Conservation (phyloP, 1,284 basidiomycete genomes). For the Cutaneotrichosporon cyanovorans region DNA sequence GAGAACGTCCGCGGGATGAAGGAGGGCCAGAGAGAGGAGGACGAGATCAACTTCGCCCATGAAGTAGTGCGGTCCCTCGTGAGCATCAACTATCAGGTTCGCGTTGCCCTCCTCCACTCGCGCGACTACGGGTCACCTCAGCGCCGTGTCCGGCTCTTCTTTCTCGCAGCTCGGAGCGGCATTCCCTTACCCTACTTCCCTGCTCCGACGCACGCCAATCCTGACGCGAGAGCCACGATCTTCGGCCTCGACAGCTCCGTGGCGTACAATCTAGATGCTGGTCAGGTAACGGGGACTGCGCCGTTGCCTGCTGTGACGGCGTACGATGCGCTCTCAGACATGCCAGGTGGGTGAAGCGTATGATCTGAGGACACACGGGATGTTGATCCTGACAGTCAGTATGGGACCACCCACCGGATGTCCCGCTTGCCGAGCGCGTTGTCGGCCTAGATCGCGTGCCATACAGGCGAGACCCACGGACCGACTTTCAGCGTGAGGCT, state of each 20-base stretch:
- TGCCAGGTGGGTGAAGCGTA: constrained; percentile 19
- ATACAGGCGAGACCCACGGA: constrained; percentile 10
- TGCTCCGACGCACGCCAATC: constrained; percentile 24
- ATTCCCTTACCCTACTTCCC: constrained; percentile 26
- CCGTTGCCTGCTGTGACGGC: constrained; percentile 21
- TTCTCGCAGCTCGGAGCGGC: constrained; percentile 22
- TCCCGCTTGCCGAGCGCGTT: too few species aligned
- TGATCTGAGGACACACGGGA: background rate
- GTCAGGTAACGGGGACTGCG: constrained; percentile 10
- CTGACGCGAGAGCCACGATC: constrained; percentile 5
- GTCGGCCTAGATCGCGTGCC: constrained; percentile 9
- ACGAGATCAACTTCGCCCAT: constrained; percentile 3
- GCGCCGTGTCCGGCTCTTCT: constrained; percentile 23
- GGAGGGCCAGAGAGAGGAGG: background rate
- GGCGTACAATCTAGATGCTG: background rate
- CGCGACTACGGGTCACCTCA: constrained; percentile 28
- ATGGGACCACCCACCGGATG: too few species aligned
- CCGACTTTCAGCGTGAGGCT: constrained; percentile 13
- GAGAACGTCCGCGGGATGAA: constrained; percentile 35
- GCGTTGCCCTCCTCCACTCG: constrained; percentile 22
- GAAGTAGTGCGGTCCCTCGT: constrained; percentile 16
- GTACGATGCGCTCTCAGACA: constrained; percentile 21
- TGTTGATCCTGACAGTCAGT: background rate
- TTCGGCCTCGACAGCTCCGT: constrained; percentile 7
- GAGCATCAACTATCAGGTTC: constrained; percentile 22